Base-by-base conservation (phyloP, 352 stramenopile species). In the Pythium insidiosum region DNA sequence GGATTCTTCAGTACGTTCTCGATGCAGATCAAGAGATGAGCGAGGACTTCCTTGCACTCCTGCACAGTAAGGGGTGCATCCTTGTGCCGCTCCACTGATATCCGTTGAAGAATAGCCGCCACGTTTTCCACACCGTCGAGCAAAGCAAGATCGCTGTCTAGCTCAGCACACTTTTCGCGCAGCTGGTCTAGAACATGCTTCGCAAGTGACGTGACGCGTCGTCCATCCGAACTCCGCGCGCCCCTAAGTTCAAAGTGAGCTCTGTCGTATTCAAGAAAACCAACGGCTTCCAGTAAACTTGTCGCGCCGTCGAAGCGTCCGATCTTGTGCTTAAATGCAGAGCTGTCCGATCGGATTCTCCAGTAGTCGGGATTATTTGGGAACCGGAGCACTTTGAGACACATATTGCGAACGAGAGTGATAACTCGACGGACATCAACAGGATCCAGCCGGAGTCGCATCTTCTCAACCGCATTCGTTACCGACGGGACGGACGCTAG, bases 341-440 rank as follows among this genome's bases (percentile, higher is more conserved):
- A 11, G 10, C 52, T 84, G 37, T 85, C 68, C 0, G 58, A 58
- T 22, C 75, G 75, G 26, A 88, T 52, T 5, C 75, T 52, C 75
- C 75, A 88, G 41, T 88, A 88, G 23, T 84, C 72, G 2, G 69
- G 56, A 22, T 88, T 84, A 39, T 88, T 74, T 2, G 75, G 75
- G 37, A 81, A 88, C 4, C 72, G 65, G 22, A 88, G 44, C 3
- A 88, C 63, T 50, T 88, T 85, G 1, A 84, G 44, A 29, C 72
- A 85, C 6, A 88, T 53, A 30, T 62, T 84, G 3, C 68, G 50
- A 2, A 81, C 45, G 1, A 85, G 37, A 1, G 48, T 47, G 18
- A 88, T 65, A 11, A 88, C 68, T 0, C 73, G 60, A 11, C 75
- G 68, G 4, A 83, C 68, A 18, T 81, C 70, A 2, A 52, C 43